Evolutionary conservation across 2,329 filamentous ascomycete species (phyloP).

Genomic region (Apiospora malaysiana): DNA sequence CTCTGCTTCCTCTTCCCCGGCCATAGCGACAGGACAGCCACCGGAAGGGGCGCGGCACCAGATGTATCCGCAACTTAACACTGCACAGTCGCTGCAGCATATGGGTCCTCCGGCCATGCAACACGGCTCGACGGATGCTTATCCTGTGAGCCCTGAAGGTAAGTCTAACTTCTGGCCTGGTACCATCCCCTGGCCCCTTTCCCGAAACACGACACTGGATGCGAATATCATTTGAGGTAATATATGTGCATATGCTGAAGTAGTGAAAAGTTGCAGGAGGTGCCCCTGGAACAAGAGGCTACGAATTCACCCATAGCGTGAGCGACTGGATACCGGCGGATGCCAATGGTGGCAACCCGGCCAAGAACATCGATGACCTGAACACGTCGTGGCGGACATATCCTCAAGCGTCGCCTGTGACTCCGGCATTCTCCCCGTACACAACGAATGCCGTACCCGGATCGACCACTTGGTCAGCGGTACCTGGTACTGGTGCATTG

Average conservation of each 20-base stretch:
- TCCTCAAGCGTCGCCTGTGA: slow-evolving; percentile 56
- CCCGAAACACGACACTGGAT: neutral
- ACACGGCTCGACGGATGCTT: neutral
- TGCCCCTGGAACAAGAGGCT: slow-evolving; percentile 41
- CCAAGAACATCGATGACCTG: slow-evolving; percentile 50
- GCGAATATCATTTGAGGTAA: neutral
- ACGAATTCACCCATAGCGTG: slow-evolving; percentile 47
- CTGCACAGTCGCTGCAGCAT: slow-evolving; percentile 47
- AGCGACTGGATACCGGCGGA: slow-evolving; percentile 54
- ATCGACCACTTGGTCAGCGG: slow-evolving; percentile 48
- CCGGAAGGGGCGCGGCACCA: slow-evolving; percentile 48
- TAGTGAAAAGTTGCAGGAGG: slow-evolving; percentile 42
- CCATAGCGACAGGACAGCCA: slow-evolving; percentile 48
- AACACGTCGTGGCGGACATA: slow-evolving; percentile 56
- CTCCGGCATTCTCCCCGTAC: slow-evolving; percentile 57
- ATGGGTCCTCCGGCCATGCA: slow-evolving; percentile 53
- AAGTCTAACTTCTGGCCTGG: neutral
- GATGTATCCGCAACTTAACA: slow-evolving; percentile 49
- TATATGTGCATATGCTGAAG: neutral
- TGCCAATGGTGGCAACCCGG: slow-evolving; percentile 40
- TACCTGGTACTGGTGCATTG: slow-evolving; percentile 28
- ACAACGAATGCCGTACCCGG: slow-evolving; percentile 46
- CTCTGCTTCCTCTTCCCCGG: slow-evolving; percentile 57
- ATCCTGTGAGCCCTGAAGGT: slow-evolving; percentile 12
- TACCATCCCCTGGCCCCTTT: neutral